A percentile compares a stretch with the other conserved stretches of the same genome.
Conservation (phyloP, 2,329 filamentous ascomycete species). For the Acephala macrosclerotiorum region DNA sequence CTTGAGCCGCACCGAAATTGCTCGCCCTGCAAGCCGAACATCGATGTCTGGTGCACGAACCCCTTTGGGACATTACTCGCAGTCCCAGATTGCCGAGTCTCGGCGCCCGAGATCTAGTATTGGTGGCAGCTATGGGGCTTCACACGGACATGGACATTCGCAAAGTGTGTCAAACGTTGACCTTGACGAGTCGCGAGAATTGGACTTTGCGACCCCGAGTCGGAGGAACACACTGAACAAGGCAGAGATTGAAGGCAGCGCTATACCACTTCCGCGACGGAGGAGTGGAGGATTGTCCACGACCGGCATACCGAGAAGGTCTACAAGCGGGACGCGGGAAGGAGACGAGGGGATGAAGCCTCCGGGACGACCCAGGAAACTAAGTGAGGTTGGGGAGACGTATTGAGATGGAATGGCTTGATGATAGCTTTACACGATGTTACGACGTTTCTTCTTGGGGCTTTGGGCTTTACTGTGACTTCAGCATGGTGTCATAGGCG, state of each 20-base stretch:
- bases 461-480: slow-evolving; percentile 23
- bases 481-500: slow-evolving; percentile 31
- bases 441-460: slow-evolving; percentile 16
- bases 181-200: slow-evolving; percentile 39
- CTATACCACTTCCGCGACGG: slow-evolving; percentile 59
- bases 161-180: slow-evolving; percentile 45
- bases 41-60: slow-evolving; percentile 44
- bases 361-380: slow-evolving; percentile 49
- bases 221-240: slow-evolving; percentile 52
- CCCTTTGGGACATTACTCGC: slow-evolving; percentile 45
- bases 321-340: slow-evolving; percentile 39
- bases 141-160: slow-evolving; percentile 44
- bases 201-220: slow-evolving; percentile 51
- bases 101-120: slow-evolving; percentile 43
- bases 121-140: slow-evolving; percentile 40
- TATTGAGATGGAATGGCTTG: slow-evolving; percentile 49
- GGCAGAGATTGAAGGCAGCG: slow-evolving; percentile 50
- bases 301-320: slow-evolving; percentile 35
- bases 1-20: slow-evolving; percentile 40
- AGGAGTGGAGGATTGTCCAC: slow-evolving; percentile 54
- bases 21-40: slow-evolving; percentile 42
- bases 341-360: slow-evolving; percentile 40
- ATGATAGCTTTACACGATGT: slow-evolving; percentile 32
- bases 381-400: slow-evolving; percentile 64
- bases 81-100: slow-evolving; percentile 40